These are phyloP conservation scores for Chrysosphaeria jannelii DNA, from an alignment of 2,329 filamentous ascomycete genomes.

Conservation along the genomic window DNA sequence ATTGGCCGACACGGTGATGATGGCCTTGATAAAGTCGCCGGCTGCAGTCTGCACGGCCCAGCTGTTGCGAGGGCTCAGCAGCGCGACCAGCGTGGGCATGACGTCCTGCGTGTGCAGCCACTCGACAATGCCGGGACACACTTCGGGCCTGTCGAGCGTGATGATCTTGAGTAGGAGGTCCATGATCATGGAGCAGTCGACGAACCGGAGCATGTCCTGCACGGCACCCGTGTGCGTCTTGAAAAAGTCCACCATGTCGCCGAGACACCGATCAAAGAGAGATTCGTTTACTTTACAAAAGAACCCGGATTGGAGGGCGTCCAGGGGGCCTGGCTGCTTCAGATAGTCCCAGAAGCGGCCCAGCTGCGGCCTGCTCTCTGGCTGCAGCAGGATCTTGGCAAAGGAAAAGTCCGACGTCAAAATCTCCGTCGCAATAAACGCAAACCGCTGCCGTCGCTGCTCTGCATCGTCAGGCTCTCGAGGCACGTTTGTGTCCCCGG, in stretches of 20 bases:
- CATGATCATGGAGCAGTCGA: constrained; percentile 97
- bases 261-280: constrained; percentile 91
- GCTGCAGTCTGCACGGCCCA: constrained; percentile 87
- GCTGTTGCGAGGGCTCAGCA: constrained; percentile 56
- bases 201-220: constrained; percentile 62
- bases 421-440: constrained; percentile 77
- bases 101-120: constrained; percentile 81
- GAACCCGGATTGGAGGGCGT: constrained; percentile 83
- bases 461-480: constrained; percentile 49
- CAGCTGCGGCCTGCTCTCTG: constrained; percentile 35
- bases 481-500: constrained; percentile 6
- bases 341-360: constrained; percentile 79
- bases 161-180: constrained; percentile 91
- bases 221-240: constrained; percentile 60
- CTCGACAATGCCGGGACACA: constrained; percentile 38
- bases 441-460: constrained; percentile 77
- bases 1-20: constrained; percentile 96
- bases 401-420: constrained; percentile 94
- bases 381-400: constrained; percentile 63
- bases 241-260: constrained; percentile 81
- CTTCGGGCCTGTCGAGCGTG: constrained; percentile 74
- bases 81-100: constrained; percentile 62
- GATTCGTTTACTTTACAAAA: constrained; percentile 98
- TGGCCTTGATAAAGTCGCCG: constrained; percentile 91
- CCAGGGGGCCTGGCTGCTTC: constrained; percentile 53